Evolutionary conservation across 2,329 filamentous ascomycete genomes (phyloP), one percentile per base, ranked within the genome.

Genomic region (Sordariomycetes sp.): DNA sequence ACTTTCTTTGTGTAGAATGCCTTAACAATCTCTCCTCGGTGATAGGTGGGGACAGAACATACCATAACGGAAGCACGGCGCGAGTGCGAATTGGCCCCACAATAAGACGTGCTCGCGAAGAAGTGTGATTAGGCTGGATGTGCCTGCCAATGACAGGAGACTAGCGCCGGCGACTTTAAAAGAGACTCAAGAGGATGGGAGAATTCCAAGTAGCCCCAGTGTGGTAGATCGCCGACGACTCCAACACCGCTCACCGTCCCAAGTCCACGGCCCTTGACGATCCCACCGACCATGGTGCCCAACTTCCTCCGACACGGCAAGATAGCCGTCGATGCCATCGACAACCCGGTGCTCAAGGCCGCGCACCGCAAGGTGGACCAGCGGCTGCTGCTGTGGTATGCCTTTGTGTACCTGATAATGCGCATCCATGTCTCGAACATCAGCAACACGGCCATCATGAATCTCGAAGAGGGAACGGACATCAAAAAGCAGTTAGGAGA

Each of bases 401-500:
- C 62, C 0, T 62, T 64, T 34, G 63, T 63, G 1, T 65, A 64
- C 42, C 60, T 65, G 2, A 60, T 65, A 45, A 64, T 64, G 64
- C 58, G 63, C 10, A 62, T 64, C 17, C 62, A 63, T 24, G 62
- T 64, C 42, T 59, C 60, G 59, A 65, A 66, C 52, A 64, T 64
- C 58, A 64, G 62, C 54, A 66, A 66, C 52, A 57, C 63, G 7
- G 63, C 64, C 56, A 66, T 65, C 42, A 64, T 65, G 55, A 66
- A 66, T 55, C 60, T 66, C 8, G 64, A 66, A 48, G 53, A 64
- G 24, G 64, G 64, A 3, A 64, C 64, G 8, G 64, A 62, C 36
- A 66, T 65, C 51, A 54, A 59, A 48, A 61, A 62, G 32, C 63
- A 66, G 56, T 59, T 66, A 12, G 63, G 64, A 0, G 39, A 60